A percentile compares a stretch with the other conserved stretches of the same genome.
phyloP scores from a whole-genome alignment of 2,329 filamentous ascomycete genomes.

The Paracoccidioides lutzii region DNA sequence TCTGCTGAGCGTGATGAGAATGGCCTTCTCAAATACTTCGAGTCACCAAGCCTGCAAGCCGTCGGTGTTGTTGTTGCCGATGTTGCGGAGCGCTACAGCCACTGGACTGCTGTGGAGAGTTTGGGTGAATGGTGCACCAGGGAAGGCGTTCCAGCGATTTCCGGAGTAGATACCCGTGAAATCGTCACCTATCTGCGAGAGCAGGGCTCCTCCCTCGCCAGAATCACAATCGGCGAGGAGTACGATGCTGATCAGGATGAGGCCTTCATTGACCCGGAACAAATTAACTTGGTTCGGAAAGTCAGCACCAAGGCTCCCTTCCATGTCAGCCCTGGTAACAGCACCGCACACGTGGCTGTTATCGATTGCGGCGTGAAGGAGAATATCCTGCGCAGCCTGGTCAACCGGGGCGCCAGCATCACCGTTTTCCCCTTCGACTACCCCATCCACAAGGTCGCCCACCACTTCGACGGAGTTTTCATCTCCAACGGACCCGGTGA shows the following conservation, averaged over 20 bases:
- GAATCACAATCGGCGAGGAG: constrained; percentile 90
- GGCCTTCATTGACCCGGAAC: constrained; percentile 84
- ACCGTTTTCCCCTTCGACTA: constrained; percentile 95
- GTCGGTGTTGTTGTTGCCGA: constrained; percentile 93
- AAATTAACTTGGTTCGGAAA: constrained; percentile 90
- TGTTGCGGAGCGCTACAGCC: constrained; percentile 84
- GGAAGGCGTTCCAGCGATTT: constrained; percentile 91
- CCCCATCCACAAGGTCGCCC: constrained; percentile 93
- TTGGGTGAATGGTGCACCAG: constrained; percentile 88
- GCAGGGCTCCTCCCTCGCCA: constrained; percentile 87
- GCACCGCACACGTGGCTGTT: constrained; percentile 79
- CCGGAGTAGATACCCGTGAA: constrained; percentile 89
- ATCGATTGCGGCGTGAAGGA: constrained; percentile 99
- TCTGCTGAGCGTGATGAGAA: constrained; percentile 71
- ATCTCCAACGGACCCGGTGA: constrained; percentile 98
- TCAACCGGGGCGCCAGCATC: constrained; percentile 79
- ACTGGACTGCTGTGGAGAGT: constrained; percentile 97
- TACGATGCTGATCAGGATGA: constrained; percentile 98
- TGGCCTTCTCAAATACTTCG: constrained; percentile 93
- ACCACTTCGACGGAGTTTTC: constrained; percentile 97
- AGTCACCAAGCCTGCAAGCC: constrained; percentile 94
- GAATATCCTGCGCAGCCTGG: constrained; percentile 93
- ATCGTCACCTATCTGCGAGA: constrained; percentile 94
- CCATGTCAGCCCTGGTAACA: constrained; percentile 73
- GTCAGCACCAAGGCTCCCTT: constrained; percentile 98